These are phyloP conservation scores for Diaporthe velutina DNA, from an alignment of 2,329 filamentous ascomycete species.

Conservation along the genomic window DNA sequence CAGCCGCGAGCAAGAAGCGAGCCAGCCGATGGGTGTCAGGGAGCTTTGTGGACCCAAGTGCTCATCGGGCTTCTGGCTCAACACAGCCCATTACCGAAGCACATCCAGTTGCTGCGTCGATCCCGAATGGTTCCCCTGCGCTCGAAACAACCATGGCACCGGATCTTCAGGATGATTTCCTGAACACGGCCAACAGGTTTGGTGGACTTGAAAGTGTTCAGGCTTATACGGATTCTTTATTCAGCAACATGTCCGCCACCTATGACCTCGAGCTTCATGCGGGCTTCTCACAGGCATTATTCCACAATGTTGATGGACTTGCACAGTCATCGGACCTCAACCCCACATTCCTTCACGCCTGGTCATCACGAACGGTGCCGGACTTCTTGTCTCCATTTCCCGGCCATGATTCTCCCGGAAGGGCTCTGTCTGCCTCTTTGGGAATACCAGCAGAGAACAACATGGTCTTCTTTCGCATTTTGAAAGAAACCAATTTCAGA, in stretches of 20 bases:
- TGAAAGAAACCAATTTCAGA: not conserved
- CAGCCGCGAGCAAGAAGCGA: constrained; percentile 9
- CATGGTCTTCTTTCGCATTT: not conserved
- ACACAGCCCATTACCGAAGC: no score
- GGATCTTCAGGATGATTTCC: not conserved
- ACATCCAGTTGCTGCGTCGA: rapidly evolving
- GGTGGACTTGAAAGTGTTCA: not conserved
- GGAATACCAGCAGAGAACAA: not conserved
- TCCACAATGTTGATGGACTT: not conserved
- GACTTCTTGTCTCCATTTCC: no score
- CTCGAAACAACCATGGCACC: not conserved
- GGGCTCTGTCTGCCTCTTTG: not conserved
- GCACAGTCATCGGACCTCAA: not conserved
- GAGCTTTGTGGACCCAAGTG: not conserved
- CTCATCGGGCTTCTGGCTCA: not conserved
- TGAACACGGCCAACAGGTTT: not conserved
- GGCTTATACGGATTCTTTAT: not conserved
- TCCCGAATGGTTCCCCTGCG: not conserved
- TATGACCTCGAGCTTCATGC: not conserved
- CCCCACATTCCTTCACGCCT: not conserved
- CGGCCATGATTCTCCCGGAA: not conserved
- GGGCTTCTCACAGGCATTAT: not conserved
- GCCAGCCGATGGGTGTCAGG: not conserved
- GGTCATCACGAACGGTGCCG: not conserved
- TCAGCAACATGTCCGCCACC: not conserved